Percentiles rank a stretch among this genome's conserved stretches.
Evolutionary conservation across 805 yeast genomes (phyloP).

Genomic region (Saccharomycopsis olivae): DNA sequence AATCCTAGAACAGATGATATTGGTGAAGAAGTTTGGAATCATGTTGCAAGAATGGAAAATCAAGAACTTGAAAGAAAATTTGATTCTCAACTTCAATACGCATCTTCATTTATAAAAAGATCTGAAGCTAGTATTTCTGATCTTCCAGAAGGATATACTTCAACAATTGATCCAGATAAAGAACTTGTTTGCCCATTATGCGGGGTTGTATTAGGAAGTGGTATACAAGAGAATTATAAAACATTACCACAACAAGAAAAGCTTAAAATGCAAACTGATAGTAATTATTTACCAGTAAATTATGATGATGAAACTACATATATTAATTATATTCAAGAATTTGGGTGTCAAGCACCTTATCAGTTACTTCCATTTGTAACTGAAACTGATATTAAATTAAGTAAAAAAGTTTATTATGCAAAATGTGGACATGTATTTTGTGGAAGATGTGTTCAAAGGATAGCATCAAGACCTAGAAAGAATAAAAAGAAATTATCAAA

Average conservation of each 20-base stretch:
- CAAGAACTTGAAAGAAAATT: conserved; percentile 8
- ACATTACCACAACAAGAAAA: conserved; percentile 22
- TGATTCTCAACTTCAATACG: conserved; percentile 8
- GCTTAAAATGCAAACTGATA: conserved; percentile 20
- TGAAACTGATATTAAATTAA: conserved; percentile 45
- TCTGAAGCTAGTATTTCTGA: conserved; percentile 20
- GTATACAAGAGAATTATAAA: conserved; percentile 45
- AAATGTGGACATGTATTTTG: conserved; percentile 81
- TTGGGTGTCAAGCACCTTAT: conserved; percentile 51
- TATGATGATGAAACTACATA: conserved; percentile 11
- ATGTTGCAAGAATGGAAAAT: conserved; percentile 10
- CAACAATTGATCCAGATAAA: conserved; percentile 26
- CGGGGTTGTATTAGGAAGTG: conserved; percentile 63
- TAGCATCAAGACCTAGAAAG: conserved; percentile 11
- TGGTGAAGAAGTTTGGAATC: conserved; percentile 5
- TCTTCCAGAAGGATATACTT: conserved; percentile 24
- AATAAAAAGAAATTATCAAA: conserved; percentile 1
- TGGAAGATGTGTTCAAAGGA: conserved; percentile 70
- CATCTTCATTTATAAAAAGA: conserved; percentile 22
- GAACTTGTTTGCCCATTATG: conserved; percentile 54
- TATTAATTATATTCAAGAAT: conserved; percentile 5
- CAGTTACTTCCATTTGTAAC: conserved; percentile 42
- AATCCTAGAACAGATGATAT: conserved; percentile 8
- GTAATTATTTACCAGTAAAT: conserved; percentile 1
- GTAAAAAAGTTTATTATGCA: conserved; percentile 54